Percentiles rank a stretch among this genome's conserved stretches.
Conservation (phyloP, 208 protist genomes). For the Leishmania major region DNA sequence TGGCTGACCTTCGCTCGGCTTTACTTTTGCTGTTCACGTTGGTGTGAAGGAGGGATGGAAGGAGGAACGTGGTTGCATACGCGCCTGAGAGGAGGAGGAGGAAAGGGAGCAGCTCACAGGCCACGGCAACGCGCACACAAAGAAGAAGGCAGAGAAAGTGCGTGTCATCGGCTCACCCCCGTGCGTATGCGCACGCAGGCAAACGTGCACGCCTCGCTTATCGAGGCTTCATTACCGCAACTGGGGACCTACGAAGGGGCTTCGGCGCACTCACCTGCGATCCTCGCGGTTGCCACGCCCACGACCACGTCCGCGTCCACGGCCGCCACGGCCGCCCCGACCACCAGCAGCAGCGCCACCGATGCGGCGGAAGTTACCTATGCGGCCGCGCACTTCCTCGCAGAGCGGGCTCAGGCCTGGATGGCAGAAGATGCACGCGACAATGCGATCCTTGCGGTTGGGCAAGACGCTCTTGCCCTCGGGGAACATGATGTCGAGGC, state of each 20-base stretch:
- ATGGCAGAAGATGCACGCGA: slow-evolving; percentile 83
- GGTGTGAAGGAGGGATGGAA: neutral
- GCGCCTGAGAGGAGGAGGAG: neutral
- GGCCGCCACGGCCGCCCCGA: slow-evolving; percentile 30
- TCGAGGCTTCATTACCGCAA: neutral
- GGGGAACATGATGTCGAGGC: slow-evolving; percentile 78
- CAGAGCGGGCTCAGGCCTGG: slow-evolving; percentile 56
- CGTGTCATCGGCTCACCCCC: neutral
- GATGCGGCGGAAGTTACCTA: slow-evolving; percentile 63
- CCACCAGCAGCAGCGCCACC: slow-evolving; percentile 30
- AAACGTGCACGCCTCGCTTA: neutral
- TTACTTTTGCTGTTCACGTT: neutral
- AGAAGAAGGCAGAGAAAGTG: neutral
- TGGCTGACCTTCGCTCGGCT: neutral
- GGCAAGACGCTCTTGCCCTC: slow-evolving; percentile 81
- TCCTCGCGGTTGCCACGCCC: slow-evolving; percentile 27
- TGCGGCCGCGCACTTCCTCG: slow-evolving; percentile 72
- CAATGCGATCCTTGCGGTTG: slow-evolving; percentile 74
- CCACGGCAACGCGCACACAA: neutral
- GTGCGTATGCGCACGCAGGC: neutral
- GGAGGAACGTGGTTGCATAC: neutral
- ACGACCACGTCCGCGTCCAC: slow-evolving; percentile 28
- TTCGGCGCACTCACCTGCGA: slow-evolving; percentile 7
- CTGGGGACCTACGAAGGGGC: neutral
- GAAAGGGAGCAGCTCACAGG: neutral